Evolutionary conservation across 441 rosid genomes (phyloP), one percentile per base, ranked within the genome.

Genomic region (Arabidopsis hybrid): DNA sequence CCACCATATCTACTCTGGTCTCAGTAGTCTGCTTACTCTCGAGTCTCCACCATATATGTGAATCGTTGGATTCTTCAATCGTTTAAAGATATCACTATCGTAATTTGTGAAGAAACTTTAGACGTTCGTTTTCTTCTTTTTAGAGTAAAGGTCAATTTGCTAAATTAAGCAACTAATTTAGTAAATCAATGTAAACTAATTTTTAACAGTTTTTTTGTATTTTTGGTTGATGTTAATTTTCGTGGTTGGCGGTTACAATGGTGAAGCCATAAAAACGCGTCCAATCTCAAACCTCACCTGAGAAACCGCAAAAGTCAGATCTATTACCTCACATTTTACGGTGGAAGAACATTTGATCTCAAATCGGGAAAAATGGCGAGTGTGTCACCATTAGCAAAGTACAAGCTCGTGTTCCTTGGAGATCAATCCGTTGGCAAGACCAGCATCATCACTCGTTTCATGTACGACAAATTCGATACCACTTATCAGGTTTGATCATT

Each of bases 361-460:
- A 4, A 46, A 49, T 52, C 12, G 68, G 40, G 10, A 21, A 18
- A 40, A 67, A 86, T 87, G 93, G 89, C 91, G 64, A 72, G 87
- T 9, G 91, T 87, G 50, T 87, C 94, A 36, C 87, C 94, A 18
- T 80, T 87, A 29, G 88, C 93, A 1, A 89, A 89, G 76, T 89
- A 84, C 88, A 87, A 87, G 85, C 86, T 89, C 74, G 94, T 87
- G 1, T 87, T 89, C 83, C 78, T 89, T 11, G 94, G 91, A 49
- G 90, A 89, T 62, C 94, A 89, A 83, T 89, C 94, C 26, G 89
- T 89, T 10, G 91, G 91, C 61, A 89, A 89, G 67, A 89, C 91
- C 39, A 87, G 93, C 80, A 87, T 88, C 76, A 88, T 88, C 82
- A 88, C 93, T 71, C 89, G 93, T 39, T 88, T 88, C 88, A 88